Evolutionary conservation across 306 rosid genomes (phyloP).

Genomic region (Cucurbita pepo): DNA sequence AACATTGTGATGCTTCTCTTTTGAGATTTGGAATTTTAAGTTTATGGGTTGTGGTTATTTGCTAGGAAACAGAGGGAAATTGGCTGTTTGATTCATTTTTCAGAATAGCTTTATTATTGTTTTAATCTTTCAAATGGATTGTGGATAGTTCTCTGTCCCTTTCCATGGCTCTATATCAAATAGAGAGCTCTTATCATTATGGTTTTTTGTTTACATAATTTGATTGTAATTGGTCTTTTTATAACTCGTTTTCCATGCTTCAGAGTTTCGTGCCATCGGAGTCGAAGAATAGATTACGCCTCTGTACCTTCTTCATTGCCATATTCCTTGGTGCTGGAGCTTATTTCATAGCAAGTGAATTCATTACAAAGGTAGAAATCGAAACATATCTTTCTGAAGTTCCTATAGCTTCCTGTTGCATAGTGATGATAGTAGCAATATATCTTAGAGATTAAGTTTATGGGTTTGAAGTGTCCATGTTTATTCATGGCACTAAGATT

Average conservation of each 20-base stretch:
- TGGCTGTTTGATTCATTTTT: not conserved
- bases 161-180: not conserved
- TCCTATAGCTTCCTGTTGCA: not conserved
- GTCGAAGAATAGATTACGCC: conserved; percentile 40
- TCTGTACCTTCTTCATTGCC: conserved; percentile 34
- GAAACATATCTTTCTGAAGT: not conserved
- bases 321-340: conserved; percentile 48
- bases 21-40: not conserved
- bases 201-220: not conserved
- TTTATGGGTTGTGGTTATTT: not conserved
- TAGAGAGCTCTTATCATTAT: not conserved
- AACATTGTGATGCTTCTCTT: not conserved
- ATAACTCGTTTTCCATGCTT: not conserved
- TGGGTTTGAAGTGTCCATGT: not conserved
- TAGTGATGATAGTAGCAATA: not conserved
- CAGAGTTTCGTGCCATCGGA: conserved; percentile 18
- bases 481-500: not conserved
- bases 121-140: not conserved
- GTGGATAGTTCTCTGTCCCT: not conserved
- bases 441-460: not conserved
- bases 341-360: conserved; percentile 39
- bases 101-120: not conserved
- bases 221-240: not conserved
- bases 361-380: conserved; percentile 22
- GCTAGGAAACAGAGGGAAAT: not conserved